Percentiles rank a stretch among this genome's conserved stretches.
Conservation (phyloP, 345 rosid species). For the Eucalyptus cloeziana region DNA sequence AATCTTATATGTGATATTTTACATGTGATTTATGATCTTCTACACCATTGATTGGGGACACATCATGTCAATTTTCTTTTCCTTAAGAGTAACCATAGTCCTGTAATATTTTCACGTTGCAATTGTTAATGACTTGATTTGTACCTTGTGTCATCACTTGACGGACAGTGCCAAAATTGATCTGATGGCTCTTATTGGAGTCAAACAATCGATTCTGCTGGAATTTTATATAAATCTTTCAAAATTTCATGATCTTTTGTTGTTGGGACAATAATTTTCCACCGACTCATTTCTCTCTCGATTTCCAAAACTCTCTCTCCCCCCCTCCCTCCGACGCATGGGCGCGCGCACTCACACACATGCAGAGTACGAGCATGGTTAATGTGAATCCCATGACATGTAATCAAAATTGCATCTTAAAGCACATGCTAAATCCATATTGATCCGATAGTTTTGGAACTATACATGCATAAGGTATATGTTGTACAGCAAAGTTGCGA, state of each 20-base stretch:
- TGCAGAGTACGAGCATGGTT: not conserved
- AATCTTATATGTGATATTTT: not conserved
- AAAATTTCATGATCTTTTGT: not conserved
- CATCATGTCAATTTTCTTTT: not conserved
- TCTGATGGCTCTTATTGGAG: not conserved
- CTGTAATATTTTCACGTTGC: not conserved
- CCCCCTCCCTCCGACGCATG: not conserved
- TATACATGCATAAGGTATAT: not conserved
- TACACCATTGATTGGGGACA: not conserved
- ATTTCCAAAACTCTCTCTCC: not conserved
- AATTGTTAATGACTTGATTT: not conserved
- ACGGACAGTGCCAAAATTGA: not conserved
- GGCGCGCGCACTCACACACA: not conserved
- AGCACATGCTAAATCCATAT: not conserved
- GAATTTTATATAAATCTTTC: not conserved
- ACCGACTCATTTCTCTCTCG: not conserved
- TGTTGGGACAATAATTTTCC: not conserved
- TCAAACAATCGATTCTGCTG: not conserved
- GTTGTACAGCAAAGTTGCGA: not conserved
- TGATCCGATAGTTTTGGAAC: not conserved
- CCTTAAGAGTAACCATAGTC: not conserved
- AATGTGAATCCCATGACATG: not conserved
- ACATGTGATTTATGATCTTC: not conserved
- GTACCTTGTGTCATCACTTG: not conserved
- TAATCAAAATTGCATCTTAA: no score